Evolutionary conservation across 345 rosid genomes (phyloP).

Genomic region (Populus alba): DNA sequence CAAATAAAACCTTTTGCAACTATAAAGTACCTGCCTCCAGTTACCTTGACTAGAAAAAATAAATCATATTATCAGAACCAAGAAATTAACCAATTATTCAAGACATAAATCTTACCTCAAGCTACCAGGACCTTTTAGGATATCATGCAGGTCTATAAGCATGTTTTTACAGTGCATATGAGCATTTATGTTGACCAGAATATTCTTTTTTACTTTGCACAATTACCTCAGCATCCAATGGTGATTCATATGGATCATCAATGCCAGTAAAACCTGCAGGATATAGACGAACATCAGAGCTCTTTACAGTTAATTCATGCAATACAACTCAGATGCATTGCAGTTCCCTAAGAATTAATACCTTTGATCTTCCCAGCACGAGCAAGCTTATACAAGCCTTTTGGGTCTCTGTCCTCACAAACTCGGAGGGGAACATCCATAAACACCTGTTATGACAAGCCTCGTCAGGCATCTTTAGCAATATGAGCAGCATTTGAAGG

Average conservation of each 20-base stretch:
- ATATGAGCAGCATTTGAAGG: background rate
- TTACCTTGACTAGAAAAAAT: too few relatives aligned
- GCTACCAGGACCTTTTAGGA: rapidly evolving
- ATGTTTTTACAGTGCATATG: background rate
- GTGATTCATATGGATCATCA: slow-evolving; percentile 31
- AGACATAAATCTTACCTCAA: too few relatives aligned
- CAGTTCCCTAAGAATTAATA: background rate
- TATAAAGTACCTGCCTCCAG: rapidly evolving
- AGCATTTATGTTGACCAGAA: background rate
- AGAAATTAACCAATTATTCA: too few relatives aligned
- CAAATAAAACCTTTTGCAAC: too few relatives aligned
- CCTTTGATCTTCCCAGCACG: slow-evolving; percentile 34
- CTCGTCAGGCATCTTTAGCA: background rate
- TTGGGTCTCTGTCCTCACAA: slow-evolving; percentile 32
- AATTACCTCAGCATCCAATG: slow-evolving; percentile 22
- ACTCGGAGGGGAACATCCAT: slow-evolving; percentile 34
- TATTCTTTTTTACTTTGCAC: background rate
- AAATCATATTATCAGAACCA: too few relatives aligned
- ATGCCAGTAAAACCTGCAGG: slow-evolving; percentile 30
- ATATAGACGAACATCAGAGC: background rate
- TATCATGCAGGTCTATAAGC: too few relatives aligned
- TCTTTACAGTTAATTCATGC: background rate
- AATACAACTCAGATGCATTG: background rate
- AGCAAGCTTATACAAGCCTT: slow-evolving; percentile 35
- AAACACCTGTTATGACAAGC: slow-evolving; percentile 17